A percentile compares a stretch with the other conserved stretches of the same genome.
These are phyloP conservation scores for Aspergillus novoparasiticus DNA, from an alignment of 2,329 filamentous ascomycete genomes.

Conservation along the genomic window DNA sequence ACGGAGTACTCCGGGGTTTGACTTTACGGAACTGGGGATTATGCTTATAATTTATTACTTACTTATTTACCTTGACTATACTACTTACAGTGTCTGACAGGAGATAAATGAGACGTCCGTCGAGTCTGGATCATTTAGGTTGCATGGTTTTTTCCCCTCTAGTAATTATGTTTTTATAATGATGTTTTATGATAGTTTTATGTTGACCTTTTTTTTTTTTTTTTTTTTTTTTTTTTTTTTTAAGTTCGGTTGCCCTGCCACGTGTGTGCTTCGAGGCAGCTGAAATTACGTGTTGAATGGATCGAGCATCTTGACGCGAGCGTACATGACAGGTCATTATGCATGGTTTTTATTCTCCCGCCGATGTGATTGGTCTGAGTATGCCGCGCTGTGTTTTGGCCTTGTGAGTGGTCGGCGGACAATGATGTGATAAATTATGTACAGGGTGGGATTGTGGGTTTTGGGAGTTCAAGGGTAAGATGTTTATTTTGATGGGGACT, in stretches of 20 bases:
- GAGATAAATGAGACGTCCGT: neutral
- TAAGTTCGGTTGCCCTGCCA: slow-evolving; percentile 13
- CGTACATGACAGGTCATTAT: neutral
- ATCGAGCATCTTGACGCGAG: neutral
- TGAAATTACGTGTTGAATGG: neutral
- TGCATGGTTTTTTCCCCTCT: slow-evolving; percentile 6
- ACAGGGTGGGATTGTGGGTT: neutral
- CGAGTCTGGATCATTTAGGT: slow-evolving; percentile 20
- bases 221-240: neutral
- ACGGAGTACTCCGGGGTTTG: neutral
- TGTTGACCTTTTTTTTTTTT: too few species aligned
- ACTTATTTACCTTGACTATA: too few species aligned
- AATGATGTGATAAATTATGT: neutral
- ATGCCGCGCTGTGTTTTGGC: neutral
- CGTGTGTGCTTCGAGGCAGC: slow-evolving; percentile 14
- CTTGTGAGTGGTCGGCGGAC: neutral
- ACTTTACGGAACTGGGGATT: neutral
- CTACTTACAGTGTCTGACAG: neutral
- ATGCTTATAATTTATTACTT: neutral
- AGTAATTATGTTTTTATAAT: neutral
- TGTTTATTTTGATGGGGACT: neutral
- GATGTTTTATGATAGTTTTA: neutral
- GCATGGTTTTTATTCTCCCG: neutral
- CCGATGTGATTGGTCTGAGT: neutral
- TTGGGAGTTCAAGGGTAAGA: neutral